Base-by-base conservation (phyloP, 768 basidiomycete genomes). In the Fomitopsis pulvina region DNA sequence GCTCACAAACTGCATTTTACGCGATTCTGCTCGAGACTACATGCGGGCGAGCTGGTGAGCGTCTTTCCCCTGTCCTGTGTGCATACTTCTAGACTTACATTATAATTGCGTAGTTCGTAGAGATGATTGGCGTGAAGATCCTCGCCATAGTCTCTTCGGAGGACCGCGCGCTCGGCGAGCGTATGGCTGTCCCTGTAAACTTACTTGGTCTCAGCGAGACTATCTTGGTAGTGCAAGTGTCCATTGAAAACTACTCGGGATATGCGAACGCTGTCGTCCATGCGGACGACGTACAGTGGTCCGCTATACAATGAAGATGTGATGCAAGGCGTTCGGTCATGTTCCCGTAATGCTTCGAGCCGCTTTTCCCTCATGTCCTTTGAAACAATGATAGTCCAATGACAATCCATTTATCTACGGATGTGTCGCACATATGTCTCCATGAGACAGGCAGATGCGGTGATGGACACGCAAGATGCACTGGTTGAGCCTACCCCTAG, bases 121-220 rank as follows among this genome's bases (percentile, higher is more conserved):
- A 75, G 6, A 71, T 78, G 55, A 71, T 72, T 21, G 78, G 77
- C 7, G 57, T 63, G 11, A 73, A 76, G 45, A 66, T 80, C n/a
- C 70, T 83, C 25, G 80, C 75, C 3, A 73, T 85, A 53, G 83
- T 77, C 51, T 76, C 80, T 8, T 78, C 81, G 4, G 70, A 71
- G 51, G 80, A 76, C 53, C 48, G 58, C 14, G 56, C 66, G 18
- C 62, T 81, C 14, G 63, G 68, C 18, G 73, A 79, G 51, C 71
- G 73, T 45, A 66, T 86, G 24, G 78, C 76, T 48, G 63, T 81
- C 1, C 75, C 79, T 0, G 28, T 51, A 1, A 55, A 73, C 18
- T 70, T 83, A 5, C 64, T 74, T 34, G 73, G 73, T 21, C 64
- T 70, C 16, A 62, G 70, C 7, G 68, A 64, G 16, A 72, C 69